These are phyloP conservation scores for Gossypium turneri DNA, from an alignment of 345 rosid species.

Conservation along the genomic window DNA sequence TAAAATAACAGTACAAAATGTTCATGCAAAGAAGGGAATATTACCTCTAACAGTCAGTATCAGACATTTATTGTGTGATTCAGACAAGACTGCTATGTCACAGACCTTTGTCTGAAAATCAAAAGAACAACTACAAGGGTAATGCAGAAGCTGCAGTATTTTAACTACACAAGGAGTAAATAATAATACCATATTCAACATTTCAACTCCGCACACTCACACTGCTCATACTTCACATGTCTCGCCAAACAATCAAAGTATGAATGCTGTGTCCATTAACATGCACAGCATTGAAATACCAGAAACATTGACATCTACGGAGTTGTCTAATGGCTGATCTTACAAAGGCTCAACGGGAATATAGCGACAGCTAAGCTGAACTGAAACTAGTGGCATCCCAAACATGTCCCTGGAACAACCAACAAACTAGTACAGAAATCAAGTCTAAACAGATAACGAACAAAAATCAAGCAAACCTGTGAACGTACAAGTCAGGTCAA, in stretches of 20 bases:
- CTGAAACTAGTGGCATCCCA: background rate
- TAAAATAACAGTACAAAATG: background rate
- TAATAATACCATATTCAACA: slow-evolving; percentile 5
- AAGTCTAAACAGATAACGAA: background rate
- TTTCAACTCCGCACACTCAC: slow-evolving; percentile 1
- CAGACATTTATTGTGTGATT: background rate
- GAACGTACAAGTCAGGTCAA: background rate
- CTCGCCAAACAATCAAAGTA: background rate
- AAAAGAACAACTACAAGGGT: background rate
- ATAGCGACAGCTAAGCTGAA: background rate
- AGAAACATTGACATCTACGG: background rate
- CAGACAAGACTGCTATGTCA: slow-evolving; percentile 3
- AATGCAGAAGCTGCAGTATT: no score
- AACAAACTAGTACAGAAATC: background rate
- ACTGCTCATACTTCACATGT: background rate
- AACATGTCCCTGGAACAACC: background rate
- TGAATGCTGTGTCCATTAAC: background rate
- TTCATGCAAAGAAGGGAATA: background rate
- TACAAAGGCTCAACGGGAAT: background rate
- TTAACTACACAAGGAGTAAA: background rate
- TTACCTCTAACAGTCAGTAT: background rate
- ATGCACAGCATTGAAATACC: background rate
- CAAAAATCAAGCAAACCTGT: background rate
- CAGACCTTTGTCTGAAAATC: slow-evolving; percentile 4
- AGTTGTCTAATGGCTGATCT: background rate